Evolutionary conservation across 2,329 filamentous ascomycete species (phyloP).

Genomic region (Penicillium sp.): DNA sequence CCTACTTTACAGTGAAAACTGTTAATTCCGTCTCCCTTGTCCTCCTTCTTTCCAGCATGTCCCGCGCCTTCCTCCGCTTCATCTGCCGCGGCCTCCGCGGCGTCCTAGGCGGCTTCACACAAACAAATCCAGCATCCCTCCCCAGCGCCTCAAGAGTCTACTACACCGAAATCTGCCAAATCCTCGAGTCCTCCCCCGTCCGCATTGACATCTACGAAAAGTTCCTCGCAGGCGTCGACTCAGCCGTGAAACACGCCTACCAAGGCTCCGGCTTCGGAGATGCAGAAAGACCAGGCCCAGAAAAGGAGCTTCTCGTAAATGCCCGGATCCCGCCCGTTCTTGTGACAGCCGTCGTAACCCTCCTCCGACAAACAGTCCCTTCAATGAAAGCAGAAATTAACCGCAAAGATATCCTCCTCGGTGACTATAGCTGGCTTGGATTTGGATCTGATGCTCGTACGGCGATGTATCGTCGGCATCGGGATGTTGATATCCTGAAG

Average conservation of each 20-base stretch:
- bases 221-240: constrained; percentile 65
- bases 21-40: constrained; percentile 43
- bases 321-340: constrained; percentile 54
- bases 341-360: constrained; percentile 47
- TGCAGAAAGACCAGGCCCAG: constrained; percentile 48
- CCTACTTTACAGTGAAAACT: constrained; percentile 32
- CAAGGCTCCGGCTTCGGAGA: constrained; percentile 46
- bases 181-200: constrained; percentile 54
- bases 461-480: constrained; percentile 61
- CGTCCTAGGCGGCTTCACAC: constrained; percentile 48
- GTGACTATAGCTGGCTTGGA: constrained; percentile 69
- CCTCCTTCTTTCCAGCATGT: constrained; percentile 72
- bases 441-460: constrained; percentile 59
- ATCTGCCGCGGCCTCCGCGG: constrained; percentile 65
- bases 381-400: constrained; percentile 63
- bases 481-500: constrained; percentile 60
- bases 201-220: constrained; percentile 64
- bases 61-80: constrained; percentile 70
- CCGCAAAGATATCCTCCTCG: constrained; percentile 68
- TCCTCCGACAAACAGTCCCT: constrained; percentile 54
- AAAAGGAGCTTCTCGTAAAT: constrained; percentile 56
- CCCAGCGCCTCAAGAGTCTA: constrained; percentile 41
- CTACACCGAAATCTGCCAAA: constrained; percentile 57
- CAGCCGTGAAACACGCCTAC: constrained; percentile 62
- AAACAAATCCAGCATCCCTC: constrained; percentile 41